Base-by-base conservation (phyloP, 495 filamentous ascomycete genomes). In the Aspergillus bridgeri region DNA sequence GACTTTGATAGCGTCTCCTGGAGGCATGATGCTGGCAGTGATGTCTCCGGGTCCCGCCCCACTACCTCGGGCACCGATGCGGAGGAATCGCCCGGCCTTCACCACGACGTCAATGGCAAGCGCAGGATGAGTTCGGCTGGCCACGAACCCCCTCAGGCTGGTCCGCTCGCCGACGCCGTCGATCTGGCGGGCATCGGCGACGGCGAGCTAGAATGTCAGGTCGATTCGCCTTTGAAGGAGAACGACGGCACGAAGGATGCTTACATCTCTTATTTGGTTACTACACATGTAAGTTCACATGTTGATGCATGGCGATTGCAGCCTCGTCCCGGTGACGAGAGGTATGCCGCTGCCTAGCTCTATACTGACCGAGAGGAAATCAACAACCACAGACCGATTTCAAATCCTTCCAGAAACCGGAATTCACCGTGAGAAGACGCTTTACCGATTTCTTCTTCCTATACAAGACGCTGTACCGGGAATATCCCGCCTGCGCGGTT, bases 401-500 rank as follows among this genome's bases (percentile, higher is more conserved):
- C 69, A 85, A 90, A 56, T 88, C 89, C 61, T 98, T 97, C 72
- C 88, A 92, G 69, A 89, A 88, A 64, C 74, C 89, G 17, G 81
- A 83, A 1, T 89, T 89, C 58, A 73, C 75, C 24, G 89, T 96
- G 43, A 90, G 95, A 54, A 83, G 94, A 58, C 88, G 94, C 60
- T 98, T 96, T 70, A 96, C 92, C 54, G 94, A 98, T 72, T 98
- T 98, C 69, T 88, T 95, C 59, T 98, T 96, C 68, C 86, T 98
- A 54, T 96, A 89, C 80, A 98, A 96, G 72, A 85, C 85, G 25
- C 84, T 98, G 43, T 86, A 79, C 53, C 84, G 85, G 62, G 90
- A 97, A 66, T 98, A 91, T 65, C 91, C 91, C 29, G 88, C 87
- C 68, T 91, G 86, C 75, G 95, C 94, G 44, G 92, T 98, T 13